Evolutionary conservation across 2,329 filamentous ascomycete species (phyloP), one percentile per base, ranked within the genome.

Genomic region (Fusarium goolgardi): DNA sequence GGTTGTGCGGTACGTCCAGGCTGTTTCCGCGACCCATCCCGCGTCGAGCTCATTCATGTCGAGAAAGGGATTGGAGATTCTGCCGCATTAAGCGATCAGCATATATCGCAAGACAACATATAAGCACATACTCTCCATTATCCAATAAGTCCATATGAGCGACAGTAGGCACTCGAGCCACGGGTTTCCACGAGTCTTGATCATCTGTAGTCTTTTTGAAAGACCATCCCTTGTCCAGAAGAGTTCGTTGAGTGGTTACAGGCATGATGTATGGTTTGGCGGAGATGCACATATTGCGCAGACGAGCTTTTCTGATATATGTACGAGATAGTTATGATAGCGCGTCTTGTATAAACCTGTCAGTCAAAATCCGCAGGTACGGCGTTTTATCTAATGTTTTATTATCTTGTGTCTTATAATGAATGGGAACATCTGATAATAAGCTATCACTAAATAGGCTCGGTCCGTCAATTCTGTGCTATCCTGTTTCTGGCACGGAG

Each of bases 91-190:
- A 18, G 7, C 3, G 1, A n/a, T 58, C 6, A 58, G 55, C 8
- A 45, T 15, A 2, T 10, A 15, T 4, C 3, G 16, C 2, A 9
- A 2, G 4, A 7, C 2, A 20, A 13, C 7, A 21, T 6, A 3
- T 12, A 7, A 6, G 8, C 9, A 55, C 60, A 32, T 29, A 65
- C 63, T 46, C 20, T 43, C 49, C 55, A 23, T 65, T 65, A 4
- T 65, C n/a, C 45, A 65, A 16, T n/a, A 65, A 25, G 27, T 65
- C 63, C 3, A 64, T 18, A 18, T 65, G 63, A 21, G 45, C 44
- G 6, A 65, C 63, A 4, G 60, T 65, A 3, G 63, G 63, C 27
- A 65, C 63, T 43, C 34, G 21, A 9, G 47, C 49, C 25, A 61
- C 60, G 10, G 60, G 41, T 4, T 49, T 61, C 60, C 56, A 61